Conservation (phyloP, 768 basidiomycete genomes). For the Tulasnella sp. region DNA sequence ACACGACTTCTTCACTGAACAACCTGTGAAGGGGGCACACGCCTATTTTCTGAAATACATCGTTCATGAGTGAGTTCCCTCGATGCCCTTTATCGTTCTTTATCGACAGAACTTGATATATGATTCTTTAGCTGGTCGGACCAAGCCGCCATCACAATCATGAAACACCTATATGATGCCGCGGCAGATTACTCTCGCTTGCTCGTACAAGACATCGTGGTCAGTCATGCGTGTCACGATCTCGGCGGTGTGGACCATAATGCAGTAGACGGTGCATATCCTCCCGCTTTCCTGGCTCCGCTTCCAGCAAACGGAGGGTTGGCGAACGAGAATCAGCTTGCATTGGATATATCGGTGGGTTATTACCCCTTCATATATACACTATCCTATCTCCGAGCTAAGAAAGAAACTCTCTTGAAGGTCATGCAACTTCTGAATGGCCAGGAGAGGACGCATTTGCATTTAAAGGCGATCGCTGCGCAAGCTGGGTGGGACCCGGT, state of each 20-base stretch:
- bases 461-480: neutral
- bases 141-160: neutral
- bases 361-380: neutral
- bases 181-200: neutral
- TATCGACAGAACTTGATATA: neutral
- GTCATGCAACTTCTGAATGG: neutral
- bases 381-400: neutral
- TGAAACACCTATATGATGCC: conserved; percentile 10
- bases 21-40: conserved; percentile 12
- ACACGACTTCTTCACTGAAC: conserved; percentile 17
- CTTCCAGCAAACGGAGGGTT: conserved; percentile 5
- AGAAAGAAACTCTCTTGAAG: too few relatives aligned
- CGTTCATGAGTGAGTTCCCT: neutral
- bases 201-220: neutral
- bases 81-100: neutral
- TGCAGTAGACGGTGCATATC: neutral
- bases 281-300: neutral
- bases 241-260: neutral
- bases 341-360: neutral
- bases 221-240: neutral
- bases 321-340: neutral
- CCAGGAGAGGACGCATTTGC: neutral
- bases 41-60: conserved; percentile 15
- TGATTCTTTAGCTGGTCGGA: neutral
- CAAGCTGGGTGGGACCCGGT: neutral